Conservation (phyloP, 257 asterid species). For the Lycium ferocissimum region DNA sequence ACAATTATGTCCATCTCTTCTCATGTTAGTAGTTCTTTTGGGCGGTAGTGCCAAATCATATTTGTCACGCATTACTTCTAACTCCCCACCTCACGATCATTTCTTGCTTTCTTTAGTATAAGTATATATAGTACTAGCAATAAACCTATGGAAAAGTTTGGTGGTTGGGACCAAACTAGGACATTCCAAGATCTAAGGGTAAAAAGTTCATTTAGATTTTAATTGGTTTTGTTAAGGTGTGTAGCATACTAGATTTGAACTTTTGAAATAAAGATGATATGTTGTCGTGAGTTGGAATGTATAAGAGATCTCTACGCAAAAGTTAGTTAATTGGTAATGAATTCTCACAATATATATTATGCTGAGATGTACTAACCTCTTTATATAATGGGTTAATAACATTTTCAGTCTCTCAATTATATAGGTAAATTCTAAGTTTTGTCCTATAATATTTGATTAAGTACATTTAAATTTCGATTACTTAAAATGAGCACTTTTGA, state of each 20-base stretch:
- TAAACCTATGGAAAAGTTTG: neutral
- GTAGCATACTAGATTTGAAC: neutral
- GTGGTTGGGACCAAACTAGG: conserved; percentile 24
- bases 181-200: conserved; percentile 19
- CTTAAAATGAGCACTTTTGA: too few species aligned
- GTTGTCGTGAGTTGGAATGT: too few species aligned
- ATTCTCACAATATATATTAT: too few species aligned
- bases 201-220: neutral
- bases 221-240: neutral
- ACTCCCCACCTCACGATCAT: conserved; percentile 15
- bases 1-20: neutral
- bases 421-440: too few species aligned
- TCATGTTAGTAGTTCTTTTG: conserved; percentile 3
- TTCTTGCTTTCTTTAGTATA: conserved; percentile 18
- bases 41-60: conserved; percentile 43
- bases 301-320: too few species aligned
- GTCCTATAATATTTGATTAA: too few species aligned
- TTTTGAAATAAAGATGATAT: too few species aligned
- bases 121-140: neutral
- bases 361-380: too few species aligned
- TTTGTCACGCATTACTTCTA: conserved; percentile 22
- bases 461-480: too few species aligned
- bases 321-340: too few species aligned
- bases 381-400: too few species aligned
- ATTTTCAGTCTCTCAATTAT: too few species aligned